Percentiles rank a stretch among this genome's conserved stretches.
phyloP scores from a whole-genome alignment of 495 filamentous ascomycete genomes.

The Entonaema liquescens region DNA sequence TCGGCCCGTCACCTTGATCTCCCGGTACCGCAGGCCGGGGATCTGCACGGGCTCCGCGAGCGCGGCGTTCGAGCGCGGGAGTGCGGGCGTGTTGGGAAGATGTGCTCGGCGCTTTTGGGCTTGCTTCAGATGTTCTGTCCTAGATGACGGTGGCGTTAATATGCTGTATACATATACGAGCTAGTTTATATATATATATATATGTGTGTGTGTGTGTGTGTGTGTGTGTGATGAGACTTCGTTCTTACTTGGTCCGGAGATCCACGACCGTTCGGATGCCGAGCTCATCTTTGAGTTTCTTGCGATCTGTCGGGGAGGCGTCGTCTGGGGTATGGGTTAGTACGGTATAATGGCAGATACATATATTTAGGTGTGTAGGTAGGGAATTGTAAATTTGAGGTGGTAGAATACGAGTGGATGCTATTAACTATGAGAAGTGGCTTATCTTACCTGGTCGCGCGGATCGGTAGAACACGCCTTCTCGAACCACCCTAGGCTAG shows the following conservation, averaged over 20 bases:
- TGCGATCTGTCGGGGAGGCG: slow-evolving; percentile 70
- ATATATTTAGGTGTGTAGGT: no score
- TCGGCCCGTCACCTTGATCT: slow-evolving; percentile 78
- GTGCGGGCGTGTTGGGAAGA: slow-evolving; percentile 33
- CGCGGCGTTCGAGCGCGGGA: slow-evolving; percentile 55
- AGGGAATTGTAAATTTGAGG: no score
- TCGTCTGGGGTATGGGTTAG: slow-evolving; percentile 61
- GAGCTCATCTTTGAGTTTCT: slow-evolving; percentile 66
- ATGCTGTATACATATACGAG: no score
- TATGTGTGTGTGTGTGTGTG: no score
- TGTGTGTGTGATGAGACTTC: no score
- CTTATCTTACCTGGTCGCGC: slow-evolving; percentile 67
- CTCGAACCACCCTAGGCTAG: slow-evolving; percentile 63
- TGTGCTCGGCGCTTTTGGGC: slow-evolving; percentile 64
- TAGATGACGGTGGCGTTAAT: slow-evolving; percentile 41
- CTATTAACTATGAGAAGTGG: neutral
- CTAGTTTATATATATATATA: no score
- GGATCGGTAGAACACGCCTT: slow-evolving; percentile 77
- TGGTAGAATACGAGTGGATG: neutral
- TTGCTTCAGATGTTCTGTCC: slow-evolving; percentile 77
- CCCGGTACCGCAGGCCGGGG: slow-evolving; percentile 64
- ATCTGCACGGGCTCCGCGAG: slow-evolving; percentile 54
- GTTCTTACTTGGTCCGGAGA: slow-evolving; percentile 76
- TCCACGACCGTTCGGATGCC: slow-evolving; percentile 78
- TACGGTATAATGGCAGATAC: no score